These are phyloP conservation scores for Corylus americana DNA, from an alignment of 306 rosid genomes.

Conservation along the genomic window DNA sequence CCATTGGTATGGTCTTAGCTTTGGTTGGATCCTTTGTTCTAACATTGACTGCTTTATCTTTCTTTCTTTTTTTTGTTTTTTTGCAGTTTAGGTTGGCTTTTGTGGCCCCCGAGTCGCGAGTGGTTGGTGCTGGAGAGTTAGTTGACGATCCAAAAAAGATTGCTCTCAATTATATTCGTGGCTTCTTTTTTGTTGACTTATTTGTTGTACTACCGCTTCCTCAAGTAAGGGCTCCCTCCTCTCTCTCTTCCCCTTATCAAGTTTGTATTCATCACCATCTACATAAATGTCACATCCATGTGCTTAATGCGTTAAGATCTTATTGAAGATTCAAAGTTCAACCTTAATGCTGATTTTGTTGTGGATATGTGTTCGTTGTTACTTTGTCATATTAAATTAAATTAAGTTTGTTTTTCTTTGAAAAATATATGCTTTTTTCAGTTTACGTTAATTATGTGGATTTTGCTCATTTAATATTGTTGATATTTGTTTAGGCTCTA, in stretches of 20 bases:
- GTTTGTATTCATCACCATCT: background rate
- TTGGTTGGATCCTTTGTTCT: constrained; percentile 16
- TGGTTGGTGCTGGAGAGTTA: constrained; percentile 88
- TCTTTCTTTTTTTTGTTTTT: constrained; percentile 23
- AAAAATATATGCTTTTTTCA: too few species aligned
- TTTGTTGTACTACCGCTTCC: constrained; percentile 76
- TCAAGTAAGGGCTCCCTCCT: constrained; percentile 51
- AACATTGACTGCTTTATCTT: constrained; percentile 1
- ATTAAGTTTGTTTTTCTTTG: too few species aligned
- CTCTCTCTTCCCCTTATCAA: constrained; percentile 7
- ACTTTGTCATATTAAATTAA: background rate
- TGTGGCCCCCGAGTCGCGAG: constrained; percentile 79
- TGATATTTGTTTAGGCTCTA: background rate
- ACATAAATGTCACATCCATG: background rate
- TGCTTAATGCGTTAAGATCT: background rate
- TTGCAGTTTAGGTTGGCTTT: constrained; percentile 86
- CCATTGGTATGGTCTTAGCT: background rate
- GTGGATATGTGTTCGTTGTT: background rate
- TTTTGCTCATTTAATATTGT: background rate
- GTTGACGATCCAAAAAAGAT: constrained; percentile 78
- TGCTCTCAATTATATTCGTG: constrained; percentile 56
- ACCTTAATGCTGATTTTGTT: background rate
- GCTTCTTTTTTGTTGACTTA: constrained; percentile 61
- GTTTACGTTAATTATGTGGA: background rate
- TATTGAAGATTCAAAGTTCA: background rate